phyloP scores from a whole-genome alignment of 176 grass and related monocot species.

The Rhynchospora tenuis region DNA sequence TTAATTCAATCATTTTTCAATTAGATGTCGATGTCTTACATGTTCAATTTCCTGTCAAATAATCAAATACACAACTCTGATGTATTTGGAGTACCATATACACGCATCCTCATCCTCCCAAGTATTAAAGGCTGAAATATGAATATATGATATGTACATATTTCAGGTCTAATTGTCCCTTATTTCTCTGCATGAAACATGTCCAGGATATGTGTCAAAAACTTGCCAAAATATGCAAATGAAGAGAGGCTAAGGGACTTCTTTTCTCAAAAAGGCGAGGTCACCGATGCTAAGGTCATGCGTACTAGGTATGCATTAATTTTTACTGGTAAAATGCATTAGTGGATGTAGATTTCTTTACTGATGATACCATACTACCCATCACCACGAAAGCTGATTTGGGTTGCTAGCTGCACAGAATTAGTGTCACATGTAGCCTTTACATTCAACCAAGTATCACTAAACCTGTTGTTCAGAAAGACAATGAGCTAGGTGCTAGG shows the following conservation, averaged over 20 bases:
- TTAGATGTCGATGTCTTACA: too few species aligned
- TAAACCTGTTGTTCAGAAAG: not conserved
- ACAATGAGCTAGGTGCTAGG: not conserved
- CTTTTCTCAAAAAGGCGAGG: constrained; percentile 84
- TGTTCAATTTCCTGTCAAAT: too few species aligned
- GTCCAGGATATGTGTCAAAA: constrained; percentile 90
- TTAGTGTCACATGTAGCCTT: not conserved
- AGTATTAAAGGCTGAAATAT: too few species aligned
- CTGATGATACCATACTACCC: not conserved
- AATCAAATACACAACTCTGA: too few species aligned
- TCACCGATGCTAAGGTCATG: constrained; percentile 85
- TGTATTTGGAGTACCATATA: too few species aligned
- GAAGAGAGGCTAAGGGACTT: constrained; percentile 79
- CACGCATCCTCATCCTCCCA: too few species aligned
- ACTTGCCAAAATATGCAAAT: constrained; percentile 79
- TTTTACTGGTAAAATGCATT: not conserved
- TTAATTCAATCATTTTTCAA: too few species aligned
- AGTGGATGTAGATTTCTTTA: not conserved
- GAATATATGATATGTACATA: not conserved
- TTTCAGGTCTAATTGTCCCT: not conserved
- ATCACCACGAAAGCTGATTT: not conserved
- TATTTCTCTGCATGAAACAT: constrained; percentile 12
- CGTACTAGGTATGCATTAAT: constrained; percentile 52
- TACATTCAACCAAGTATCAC: not conserved
- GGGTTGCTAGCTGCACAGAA: not conserved